A percentile compares a stretch with the other conserved stretches of the same genome.
Conservation (phyloP, 2,329 filamentous ascomycete genomes). For the Chaetomium strumarium region DNA sequence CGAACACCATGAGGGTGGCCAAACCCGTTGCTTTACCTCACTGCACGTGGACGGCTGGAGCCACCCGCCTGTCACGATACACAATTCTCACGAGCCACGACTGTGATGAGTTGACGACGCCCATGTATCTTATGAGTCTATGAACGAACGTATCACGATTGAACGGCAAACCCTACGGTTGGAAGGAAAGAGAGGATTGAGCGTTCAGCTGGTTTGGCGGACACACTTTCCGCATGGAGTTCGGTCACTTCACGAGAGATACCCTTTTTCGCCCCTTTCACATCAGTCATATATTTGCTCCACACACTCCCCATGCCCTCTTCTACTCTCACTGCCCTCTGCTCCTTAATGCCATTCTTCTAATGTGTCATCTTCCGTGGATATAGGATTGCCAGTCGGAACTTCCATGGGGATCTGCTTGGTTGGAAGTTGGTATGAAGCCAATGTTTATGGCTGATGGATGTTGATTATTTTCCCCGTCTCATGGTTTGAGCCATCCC, state of each 20-base stretch:
- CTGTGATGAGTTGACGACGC: constrained; percentile 6
- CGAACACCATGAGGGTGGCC: constrained; percentile 28
- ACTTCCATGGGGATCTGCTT: no score
- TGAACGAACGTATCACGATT: not conserved
- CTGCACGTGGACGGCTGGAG: not conserved
- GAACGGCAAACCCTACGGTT: not conserved
- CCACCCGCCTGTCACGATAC: not conserved
- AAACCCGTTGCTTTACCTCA: not conserved
- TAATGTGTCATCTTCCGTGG: not conserved
- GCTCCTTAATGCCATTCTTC: not conserved
- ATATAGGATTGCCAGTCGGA: no score
- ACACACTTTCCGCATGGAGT: constrained; percentile 1
- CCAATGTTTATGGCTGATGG: no score
- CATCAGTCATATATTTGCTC: constrained; percentile 1
- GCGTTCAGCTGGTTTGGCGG: not conserved
- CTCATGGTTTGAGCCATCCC: no score
- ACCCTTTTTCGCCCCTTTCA: constrained; percentile 29
- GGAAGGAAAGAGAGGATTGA: not conserved
- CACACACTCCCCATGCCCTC: not conserved
- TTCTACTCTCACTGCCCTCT: not conserved
- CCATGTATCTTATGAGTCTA: not conserved
- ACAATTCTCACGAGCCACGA: constrained; percentile 8
- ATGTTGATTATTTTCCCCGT: no score
- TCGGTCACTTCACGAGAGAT: constrained; percentile 33
- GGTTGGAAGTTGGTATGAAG: no score